Evolutionary conservation across 768 basidiomycete genomes (phyloP).

Genomic region (Cubamyces lactineus): DNA sequence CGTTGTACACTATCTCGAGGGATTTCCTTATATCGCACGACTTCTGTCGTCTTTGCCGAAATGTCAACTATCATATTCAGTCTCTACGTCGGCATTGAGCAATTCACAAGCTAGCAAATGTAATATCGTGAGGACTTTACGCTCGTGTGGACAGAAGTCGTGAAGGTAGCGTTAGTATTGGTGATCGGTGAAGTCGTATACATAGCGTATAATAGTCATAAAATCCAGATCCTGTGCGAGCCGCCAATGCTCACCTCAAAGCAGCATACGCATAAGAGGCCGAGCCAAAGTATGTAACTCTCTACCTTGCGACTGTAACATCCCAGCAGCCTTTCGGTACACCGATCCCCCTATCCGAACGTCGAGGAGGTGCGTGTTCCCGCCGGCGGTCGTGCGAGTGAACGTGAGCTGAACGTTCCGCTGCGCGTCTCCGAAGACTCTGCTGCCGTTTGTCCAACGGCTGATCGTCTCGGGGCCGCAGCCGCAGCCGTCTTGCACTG

Average conservation of each 20-base stretch:
- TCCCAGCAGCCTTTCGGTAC: not conserved
- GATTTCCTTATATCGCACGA: too few relatives aligned
- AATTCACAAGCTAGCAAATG: too few relatives aligned
- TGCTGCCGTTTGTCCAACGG: conserved; percentile 9
- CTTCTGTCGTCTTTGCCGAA: too few relatives aligned
- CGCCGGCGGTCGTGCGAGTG: not conserved
- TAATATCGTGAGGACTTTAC: too few relatives aligned
- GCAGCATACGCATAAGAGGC: not conserved
- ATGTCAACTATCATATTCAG: too few relatives aligned
- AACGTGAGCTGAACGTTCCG: conserved; percentile 22
- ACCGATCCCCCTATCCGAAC: conserved; percentile 8
- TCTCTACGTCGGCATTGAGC: too few relatives aligned
- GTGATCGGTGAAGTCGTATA: too few relatives aligned
- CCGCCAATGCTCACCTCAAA: not conserved
- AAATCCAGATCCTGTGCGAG: not conserved
- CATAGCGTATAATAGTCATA: not conserved
- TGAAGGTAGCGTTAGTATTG: too few relatives aligned
- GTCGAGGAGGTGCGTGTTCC: conserved; percentile 10
- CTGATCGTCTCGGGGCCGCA: not conserved
- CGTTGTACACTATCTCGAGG: not conserved
- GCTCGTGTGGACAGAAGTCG: too few relatives aligned
- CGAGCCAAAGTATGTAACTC: not conserved
- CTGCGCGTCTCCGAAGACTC: conserved; percentile 12
- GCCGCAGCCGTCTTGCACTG: not conserved
- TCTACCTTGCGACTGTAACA: not conserved